phyloP scores from a whole-genome alignment of 495 filamentous ascomycete species.

The Immersiella caudata region DNA sequence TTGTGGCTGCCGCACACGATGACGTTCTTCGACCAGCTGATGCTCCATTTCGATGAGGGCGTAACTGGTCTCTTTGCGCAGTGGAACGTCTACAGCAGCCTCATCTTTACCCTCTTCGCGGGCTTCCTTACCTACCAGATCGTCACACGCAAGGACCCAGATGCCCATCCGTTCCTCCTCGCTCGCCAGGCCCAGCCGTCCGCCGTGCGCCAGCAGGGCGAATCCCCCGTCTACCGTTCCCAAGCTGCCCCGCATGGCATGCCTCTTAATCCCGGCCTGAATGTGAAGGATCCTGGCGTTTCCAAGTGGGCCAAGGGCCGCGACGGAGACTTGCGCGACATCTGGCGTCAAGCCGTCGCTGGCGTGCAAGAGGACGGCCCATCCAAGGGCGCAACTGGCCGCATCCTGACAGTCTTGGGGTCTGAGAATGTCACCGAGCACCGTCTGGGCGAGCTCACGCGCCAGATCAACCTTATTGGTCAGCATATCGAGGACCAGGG shows the following conservation, averaged over 20 bases:
- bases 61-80: constrained; percentile 68
- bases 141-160: constrained; percentile 64
- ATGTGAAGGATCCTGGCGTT: constrained; percentile 79
- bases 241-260: constrained; percentile 81
- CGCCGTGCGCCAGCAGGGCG: constrained; percentile 77
- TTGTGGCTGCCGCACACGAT: constrained; percentile 19
- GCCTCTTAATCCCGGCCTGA: constrained; percentile 78
- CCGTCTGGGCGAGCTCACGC: constrained; percentile 67
- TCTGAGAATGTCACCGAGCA: constrained; percentile 72
- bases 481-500: constrained; percentile 67
- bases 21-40: constrained; percentile 47
- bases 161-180: constrained; percentile 88
- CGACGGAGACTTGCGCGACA: constrained; percentile 88
- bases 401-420: constrained; percentile 80
- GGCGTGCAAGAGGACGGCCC: constrained; percentile 64
- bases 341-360: constrained; percentile 78
- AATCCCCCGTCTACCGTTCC: constrained; percentile 81
- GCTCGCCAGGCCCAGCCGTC: constrained; percentile 78
- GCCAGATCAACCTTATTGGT: constrained; percentile 87
- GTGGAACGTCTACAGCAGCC: constrained; percentile 78
- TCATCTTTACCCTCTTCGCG: constrained; percentile 62
- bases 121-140: constrained; percentile 57
- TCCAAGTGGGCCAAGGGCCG: constrained; percentile 80
- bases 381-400: constrained; percentile 64
- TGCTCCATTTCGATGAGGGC: constrained; percentile 67